Conservation (phyloP, 257 asterid species). For the Osmanthus fragrans region DNA sequence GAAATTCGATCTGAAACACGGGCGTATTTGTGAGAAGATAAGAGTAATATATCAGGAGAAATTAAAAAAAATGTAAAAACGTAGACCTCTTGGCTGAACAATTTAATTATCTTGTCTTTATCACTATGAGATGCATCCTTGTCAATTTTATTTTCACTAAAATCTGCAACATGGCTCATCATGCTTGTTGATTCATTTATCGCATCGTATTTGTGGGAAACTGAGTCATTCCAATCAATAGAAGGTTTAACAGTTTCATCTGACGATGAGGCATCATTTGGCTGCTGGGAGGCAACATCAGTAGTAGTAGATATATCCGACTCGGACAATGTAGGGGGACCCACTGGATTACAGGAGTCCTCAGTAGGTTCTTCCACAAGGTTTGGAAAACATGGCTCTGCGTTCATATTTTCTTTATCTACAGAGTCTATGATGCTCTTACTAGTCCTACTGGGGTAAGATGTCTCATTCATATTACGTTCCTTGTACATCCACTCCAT, state of each 20-base stretch:
- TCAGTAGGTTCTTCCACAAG: slow-evolving; percentile 41
- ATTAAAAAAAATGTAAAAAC: slow-evolving; percentile 6
- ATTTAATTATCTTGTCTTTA: slow-evolving; percentile 47
- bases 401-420: slow-evolving; percentile 17
- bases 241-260: slow-evolving; percentile 38
- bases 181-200: slow-evolving; percentile 30
- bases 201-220: slow-evolving; percentile 23
- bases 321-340: slow-evolving; percentile 63
- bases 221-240: slow-evolving; percentile 23
- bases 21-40: slow-evolving; percentile 27
- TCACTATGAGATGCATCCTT: slow-evolving; percentile 37
- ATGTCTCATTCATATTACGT: slow-evolving; percentile 34
- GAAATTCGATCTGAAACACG: slow-evolving; percentile 59
- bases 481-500: slow-evolving; percentile 83
- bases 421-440: slow-evolving; percentile 30
- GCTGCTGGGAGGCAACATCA: slow-evolving; percentile 35
- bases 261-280: slow-evolving; percentile 36
- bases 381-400: slow-evolving; percentile 15
- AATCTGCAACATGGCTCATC: slow-evolving; percentile 38
- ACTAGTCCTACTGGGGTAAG: slow-evolving; percentile 25
- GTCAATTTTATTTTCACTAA: slow-evolving; percentile 35
- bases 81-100: slow-evolving; percentile 70
- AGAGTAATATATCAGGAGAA: slow-evolving; percentile 18
- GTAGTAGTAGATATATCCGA: slow-evolving; percentile 53
- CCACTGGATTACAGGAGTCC: slow-evolving; percentile 46